These are phyloP conservation scores for Backusella tuberculispora DNA, from an alignment of 192 early-diverging fungal species.

Conservation along the genomic window DNA sequence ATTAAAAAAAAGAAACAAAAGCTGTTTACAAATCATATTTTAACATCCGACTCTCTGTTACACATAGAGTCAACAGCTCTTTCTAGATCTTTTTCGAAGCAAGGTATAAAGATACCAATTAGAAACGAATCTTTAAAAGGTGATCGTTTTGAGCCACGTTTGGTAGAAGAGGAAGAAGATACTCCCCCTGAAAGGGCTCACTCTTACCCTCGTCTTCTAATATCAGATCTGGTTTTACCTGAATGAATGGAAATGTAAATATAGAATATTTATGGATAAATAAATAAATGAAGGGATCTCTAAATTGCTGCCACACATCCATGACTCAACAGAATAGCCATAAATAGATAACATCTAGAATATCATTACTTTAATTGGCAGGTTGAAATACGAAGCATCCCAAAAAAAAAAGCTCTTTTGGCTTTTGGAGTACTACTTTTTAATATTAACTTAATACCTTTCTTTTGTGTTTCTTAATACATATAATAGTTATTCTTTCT, in stretches of 20 bases:
- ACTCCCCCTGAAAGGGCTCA: background rate
- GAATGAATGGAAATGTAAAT: slow-evolving; percentile 10
- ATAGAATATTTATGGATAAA: background rate
- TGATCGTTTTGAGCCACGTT: background rate
- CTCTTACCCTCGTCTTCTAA: background rate
- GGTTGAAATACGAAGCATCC: background rate
- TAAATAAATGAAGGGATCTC: background rate
- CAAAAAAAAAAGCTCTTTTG: background rate
- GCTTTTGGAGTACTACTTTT: background rate
- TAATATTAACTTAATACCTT: background rate
- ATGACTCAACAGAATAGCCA: background rate
- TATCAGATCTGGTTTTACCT: slow-evolving; percentile 5
- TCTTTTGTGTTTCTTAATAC: background rate
- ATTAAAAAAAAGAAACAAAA: background rate
- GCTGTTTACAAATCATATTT: background rate
- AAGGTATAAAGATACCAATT: slow-evolving; percentile 22
- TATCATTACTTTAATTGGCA: background rate
- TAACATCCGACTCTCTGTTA: background rate
- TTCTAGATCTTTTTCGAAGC: slow-evolving; percentile 23
- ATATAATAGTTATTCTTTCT: too few relatives aligned
- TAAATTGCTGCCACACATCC: background rate
- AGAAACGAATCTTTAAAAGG: slow-evolving; percentile 1
- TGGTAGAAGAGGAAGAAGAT: background rate
- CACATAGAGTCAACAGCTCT: slow-evolving; percentile 16
- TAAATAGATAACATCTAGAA: background rate